phyloP scores from a whole-genome alignment of 2,329 filamentous ascomycete genomes.

The Corynespora cassiicola region DNA sequence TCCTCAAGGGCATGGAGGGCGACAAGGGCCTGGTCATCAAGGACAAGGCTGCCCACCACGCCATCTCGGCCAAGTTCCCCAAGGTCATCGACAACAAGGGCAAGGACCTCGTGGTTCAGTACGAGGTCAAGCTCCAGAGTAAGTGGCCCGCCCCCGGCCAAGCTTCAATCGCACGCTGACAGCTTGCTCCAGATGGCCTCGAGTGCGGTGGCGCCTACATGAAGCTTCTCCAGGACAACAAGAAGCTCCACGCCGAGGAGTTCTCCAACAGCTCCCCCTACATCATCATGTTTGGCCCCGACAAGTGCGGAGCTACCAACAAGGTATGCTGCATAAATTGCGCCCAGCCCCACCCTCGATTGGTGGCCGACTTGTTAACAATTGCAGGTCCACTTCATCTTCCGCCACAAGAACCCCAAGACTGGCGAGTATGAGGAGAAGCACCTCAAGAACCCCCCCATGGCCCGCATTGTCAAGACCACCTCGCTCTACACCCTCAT shows the following conservation, averaged over 20 bases:
- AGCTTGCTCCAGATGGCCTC: conserved; percentile 74
- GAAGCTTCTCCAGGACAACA: conserved; percentile 98
- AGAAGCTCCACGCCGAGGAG: conserved; percentile 94
- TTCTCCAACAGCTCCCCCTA: conserved; percentile 98
- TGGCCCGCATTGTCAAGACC: conserved; percentile 88
- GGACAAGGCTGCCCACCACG: conserved; percentile 97
- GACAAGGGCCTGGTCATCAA: conserved; percentile 98
- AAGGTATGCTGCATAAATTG: conserved; percentile 67
- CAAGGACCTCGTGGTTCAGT: conserved; percentile 96
- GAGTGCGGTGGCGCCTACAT: conserved; percentile 99
- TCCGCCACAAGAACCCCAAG: conserved; percentile 99
- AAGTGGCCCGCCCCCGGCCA: conserved; percentile 51
- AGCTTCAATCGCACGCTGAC: conserved; percentile 30
- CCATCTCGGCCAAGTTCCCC: conserved; percentile 98
- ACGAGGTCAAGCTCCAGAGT: conserved; percentile 99
- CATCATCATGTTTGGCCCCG: conserved; percentile 99
- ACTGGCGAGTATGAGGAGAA: conserved; percentile 99
- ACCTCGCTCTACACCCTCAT: conserved; percentile 96
- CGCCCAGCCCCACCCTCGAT: too few species aligned
- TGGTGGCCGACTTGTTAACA: too few species aligned
- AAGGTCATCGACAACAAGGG: conserved; percentile 97
- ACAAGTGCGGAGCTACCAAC: conserved; percentile 99
- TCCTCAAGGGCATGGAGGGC: conserved; percentile 90
- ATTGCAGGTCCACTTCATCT: conserved; percentile 81
- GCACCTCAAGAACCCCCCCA: conserved; percentile 85